Conservation (phyloP, 2,329 filamentous ascomycete species). For the Talaromyces atroroseus region DNA sequence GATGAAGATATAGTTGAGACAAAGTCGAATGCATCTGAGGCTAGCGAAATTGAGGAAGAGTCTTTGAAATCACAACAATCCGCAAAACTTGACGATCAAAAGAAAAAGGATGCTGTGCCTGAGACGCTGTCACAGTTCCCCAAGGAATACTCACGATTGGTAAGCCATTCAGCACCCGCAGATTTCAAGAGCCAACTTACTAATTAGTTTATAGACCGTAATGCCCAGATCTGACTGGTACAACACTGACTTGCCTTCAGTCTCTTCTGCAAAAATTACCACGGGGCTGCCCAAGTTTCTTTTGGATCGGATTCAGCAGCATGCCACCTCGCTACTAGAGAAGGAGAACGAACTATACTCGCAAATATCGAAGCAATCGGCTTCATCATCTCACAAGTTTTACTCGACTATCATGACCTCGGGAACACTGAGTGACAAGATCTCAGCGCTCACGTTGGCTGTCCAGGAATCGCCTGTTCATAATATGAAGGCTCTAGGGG, state of each 20-base stretch:
- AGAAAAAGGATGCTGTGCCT: constrained; percentile 18
- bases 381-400: constrained; percentile 89
- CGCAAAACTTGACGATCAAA: constrained; percentile 14
- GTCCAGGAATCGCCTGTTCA: constrained; percentile 95
- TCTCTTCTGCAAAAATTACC: constrained; percentile 45
- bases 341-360: constrained; percentile 71
- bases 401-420: constrained; percentile 95
- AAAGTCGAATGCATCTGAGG: constrained; percentile 21
- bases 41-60: constrained; percentile 25
- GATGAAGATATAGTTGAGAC: constrained; percentile 15
- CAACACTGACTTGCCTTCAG: constrained; percentile 50
- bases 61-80: background rate
- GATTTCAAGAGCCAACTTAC: background rate
- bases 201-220: constrained; percentile 45
- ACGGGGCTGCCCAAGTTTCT: constrained; percentile 46
- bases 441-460: constrained; percentile 88
- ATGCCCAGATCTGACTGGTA: constrained; percentile 65
- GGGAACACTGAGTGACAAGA: constrained; percentile 92
- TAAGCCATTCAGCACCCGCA: constrained; percentile 17
- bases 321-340: constrained; percentile 70
- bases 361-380: constrained; percentile 63
- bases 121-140: constrained; percentile 20
- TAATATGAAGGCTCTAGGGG: constrained; percentile 83
- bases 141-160: constrained; percentile 33
- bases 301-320: constrained; percentile 54